Evolutionary conservation across 768 basidiomycete species (phyloP).

Genomic region (Pisolithus marmoratus): DNA sequence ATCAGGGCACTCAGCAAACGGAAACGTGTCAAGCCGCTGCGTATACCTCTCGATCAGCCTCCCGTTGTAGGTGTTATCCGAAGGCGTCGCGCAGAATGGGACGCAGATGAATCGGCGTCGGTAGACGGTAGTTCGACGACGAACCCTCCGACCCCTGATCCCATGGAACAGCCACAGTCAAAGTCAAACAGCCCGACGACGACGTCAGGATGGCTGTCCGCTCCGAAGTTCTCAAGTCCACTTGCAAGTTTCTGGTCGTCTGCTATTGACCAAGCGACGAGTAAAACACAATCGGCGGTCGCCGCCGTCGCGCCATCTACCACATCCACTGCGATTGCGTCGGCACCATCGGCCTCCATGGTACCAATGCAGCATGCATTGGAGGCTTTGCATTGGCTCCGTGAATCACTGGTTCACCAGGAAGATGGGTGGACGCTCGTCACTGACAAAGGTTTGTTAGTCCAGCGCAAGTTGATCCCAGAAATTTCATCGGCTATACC

Average conservation of each 20-base stretch:
- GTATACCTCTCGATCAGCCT: constrained; percentile 92
- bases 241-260: constrained; percentile 67
- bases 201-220: constrained; percentile 44
- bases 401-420: constrained; percentile 58
- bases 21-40: constrained; percentile 79
- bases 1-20: constrained; percentile 75
- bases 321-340: constrained; percentile 33
- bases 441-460: constrained; percentile 67
- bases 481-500: constrained; percentile 78
- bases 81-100: constrained; percentile 68
- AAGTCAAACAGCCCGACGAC: constrained; percentile 7
- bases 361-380: constrained; percentile 76
- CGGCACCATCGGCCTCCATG: constrained; percentile 49
- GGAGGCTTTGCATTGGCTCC: constrained; percentile 76
- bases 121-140: constrained; percentile 14
- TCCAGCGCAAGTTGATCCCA: constrained; percentile 70
- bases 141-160: constrained; percentile 10
- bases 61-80: constrained; percentile 71
- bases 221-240: constrained; percentile 66
- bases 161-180: constrained; percentile 8
- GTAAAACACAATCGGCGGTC: constrained; percentile 71
- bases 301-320: constrained; percentile 63
- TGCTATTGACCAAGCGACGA: constrained; percentile 68
- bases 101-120: constrained; percentile 38
- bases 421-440: constrained; percentile 71